These are phyloP conservation scores for Trichophyton mentagrophytes DNA, from an alignment of 2,329 filamentous ascomycete genomes.

Conservation along the genomic window DNA sequence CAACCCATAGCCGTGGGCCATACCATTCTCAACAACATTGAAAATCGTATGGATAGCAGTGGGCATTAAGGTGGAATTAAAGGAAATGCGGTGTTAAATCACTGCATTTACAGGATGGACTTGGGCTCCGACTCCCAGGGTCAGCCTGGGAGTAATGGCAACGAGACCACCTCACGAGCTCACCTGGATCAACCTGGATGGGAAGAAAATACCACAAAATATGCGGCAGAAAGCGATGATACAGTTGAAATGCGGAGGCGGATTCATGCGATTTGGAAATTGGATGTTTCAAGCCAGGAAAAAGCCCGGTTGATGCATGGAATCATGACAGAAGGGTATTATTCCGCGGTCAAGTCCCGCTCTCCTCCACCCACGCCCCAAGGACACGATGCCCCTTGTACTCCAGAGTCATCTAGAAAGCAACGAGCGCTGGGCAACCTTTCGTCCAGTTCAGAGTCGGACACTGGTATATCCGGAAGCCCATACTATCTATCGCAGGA, in stretches of 20 bases:
- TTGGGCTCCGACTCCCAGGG: not conserved
- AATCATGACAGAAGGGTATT: constrained; percentile 57
- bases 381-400: constrained; percentile 18
- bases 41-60: not conserved
- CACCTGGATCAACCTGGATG: not conserved
- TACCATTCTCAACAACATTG: not conserved
- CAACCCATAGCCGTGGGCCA: not conserved
- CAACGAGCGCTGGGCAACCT: constrained; percentile 20
- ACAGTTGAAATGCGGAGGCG: constrained; percentile 54
- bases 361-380: not conserved
- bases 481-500: constrained; percentile 34
- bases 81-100: not conserved
- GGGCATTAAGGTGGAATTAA: not conserved
- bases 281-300: constrained; percentile 45
- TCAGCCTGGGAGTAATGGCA: not conserved
- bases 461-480: constrained; percentile 19
- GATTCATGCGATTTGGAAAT: constrained; percentile 56
- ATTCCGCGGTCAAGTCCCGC: constrained; percentile 28
- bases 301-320: constrained; percentile 62
- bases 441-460: constrained; percentile 17
- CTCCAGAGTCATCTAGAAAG: constrained; percentile 23
- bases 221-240: constrained; percentile 64
- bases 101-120: not conserved
- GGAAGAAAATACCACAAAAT: not conserved
- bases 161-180: not conserved